These are phyloP conservation scores for Aegilops umbellulata DNA, from an alignment of 176 grass and related monocot genomes.

Conservation along the genomic window DNA sequence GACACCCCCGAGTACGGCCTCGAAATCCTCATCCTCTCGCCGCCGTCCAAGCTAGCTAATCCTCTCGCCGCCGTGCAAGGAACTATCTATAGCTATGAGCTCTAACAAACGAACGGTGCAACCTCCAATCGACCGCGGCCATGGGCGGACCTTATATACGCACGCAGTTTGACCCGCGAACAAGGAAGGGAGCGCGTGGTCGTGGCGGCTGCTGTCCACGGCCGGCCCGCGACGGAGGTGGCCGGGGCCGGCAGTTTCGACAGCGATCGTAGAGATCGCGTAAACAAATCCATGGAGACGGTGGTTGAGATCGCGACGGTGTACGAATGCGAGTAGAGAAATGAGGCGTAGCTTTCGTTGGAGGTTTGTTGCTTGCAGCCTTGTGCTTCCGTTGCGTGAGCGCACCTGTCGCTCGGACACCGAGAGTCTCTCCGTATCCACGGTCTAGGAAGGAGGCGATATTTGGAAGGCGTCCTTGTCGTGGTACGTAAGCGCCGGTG, in stretches of 20 bases:
- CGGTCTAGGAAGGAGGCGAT: not conserved
- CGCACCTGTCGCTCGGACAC: not conserved
- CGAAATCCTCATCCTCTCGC: conserved; percentile 44
- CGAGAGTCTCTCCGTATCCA: conserved; percentile 3
- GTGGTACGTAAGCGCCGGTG: not conserved
- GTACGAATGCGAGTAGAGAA: not conserved
- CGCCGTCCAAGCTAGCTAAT: not conserved
- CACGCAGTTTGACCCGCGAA: not conserved
- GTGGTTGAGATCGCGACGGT: not conserved
- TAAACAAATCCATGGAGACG: not conserved
- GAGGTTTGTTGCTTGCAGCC: not conserved
- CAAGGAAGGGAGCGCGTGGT: not conserved
- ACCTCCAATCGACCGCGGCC: not conserved
- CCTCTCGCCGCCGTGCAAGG: not conserved
- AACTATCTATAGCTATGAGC: not conserved
- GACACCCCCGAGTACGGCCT: conserved; percentile 53
- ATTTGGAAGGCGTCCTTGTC: not conserved
- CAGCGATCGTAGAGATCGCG: not conserved
- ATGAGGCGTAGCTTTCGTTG: not conserved
- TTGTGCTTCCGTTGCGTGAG: not conserved
- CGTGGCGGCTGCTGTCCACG: conserved; percentile 14
- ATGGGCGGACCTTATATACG: conserved; percentile 10
- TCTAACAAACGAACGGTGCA: not conserved
- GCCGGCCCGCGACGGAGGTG: conserved; percentile 40
- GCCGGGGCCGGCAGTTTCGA: conserved; percentile 38